These are phyloP conservation scores for Cercospora sp. DNA, from an alignment of 2,329 filamentous ascomycete genomes.

Conservation along the genomic window DNA sequence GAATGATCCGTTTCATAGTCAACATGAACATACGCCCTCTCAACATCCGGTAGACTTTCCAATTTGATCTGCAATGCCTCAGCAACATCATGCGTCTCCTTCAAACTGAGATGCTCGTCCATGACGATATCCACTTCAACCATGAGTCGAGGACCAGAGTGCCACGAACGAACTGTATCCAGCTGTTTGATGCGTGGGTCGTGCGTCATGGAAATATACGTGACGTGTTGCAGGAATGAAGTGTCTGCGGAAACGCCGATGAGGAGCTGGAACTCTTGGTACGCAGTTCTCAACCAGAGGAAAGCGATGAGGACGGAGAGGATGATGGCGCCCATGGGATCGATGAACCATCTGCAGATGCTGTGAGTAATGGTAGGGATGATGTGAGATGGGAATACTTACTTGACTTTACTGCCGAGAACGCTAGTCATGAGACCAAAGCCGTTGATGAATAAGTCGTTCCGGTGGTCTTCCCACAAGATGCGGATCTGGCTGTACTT, in stretches of 20 bases:
- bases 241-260: constrained; percentile 87
- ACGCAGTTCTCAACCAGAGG: constrained; percentile 84
- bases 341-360: constrained; percentile 92
- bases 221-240: constrained; percentile 87
- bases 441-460: constrained; percentile 97
- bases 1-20: constrained; percentile 97
- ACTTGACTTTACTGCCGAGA: constrained; percentile 76
- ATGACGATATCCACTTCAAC: constrained; percentile 97
- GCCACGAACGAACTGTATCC: constrained; percentile 93
- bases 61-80: constrained; percentile 93
- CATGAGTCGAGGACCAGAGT: constrained; percentile 82
- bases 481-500: constrained; percentile 90
- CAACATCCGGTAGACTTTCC: constrained; percentile 86
- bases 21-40: constrained; percentile 93
- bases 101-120: constrained; percentile 70
- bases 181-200: constrained; percentile 78
- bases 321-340: constrained; percentile 85
- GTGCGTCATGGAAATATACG: constrained; percentile 92
- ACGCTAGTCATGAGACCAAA: constrained; percentile 81
- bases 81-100: constrained; percentile 85
- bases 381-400: constrained; percentile 3
- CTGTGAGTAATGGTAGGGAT: background rate
- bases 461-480: constrained; percentile 94
- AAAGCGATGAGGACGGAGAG: constrained; percentile 74
- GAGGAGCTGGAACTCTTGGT: constrained; percentile 83